Evolutionary conservation across 1,139 yeast species (phyloP), one percentile per base, ranked within the genome.

Genomic region (Lodderomyces elongisporus): DNA sequence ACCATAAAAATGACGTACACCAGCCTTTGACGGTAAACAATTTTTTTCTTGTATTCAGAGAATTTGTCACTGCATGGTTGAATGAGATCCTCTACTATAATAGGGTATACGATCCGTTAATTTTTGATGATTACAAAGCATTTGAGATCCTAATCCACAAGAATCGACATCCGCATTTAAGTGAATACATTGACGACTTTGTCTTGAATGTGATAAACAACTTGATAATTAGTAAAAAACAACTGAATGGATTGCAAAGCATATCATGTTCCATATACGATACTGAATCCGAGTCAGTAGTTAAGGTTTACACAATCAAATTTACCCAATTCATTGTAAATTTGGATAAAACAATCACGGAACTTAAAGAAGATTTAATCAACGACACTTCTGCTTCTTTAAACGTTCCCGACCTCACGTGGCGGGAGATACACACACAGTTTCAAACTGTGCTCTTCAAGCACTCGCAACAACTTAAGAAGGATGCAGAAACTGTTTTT

Each of bases 1-100:
- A n/a, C n/a, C n/a, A n/a, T n/a, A n/a, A n/a, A n/a, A 12, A 6
- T 15, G 26, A 13, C 14, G 14, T 7, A 13, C 7, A 7, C 7
- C 14, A 54, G 3, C 39, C 36, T n/a, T 25, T 38, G 27, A 59
- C 66, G 3, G 43, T 60, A 2, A 54, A 49, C 20, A 58, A 58
- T 28, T 45, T 67, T 7, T 33, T 66, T 8, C 35, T 48, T n/a
- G 45, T 61, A 2, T 43, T 67, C 5, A 57, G 61, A 25, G 78
- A 72, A 41, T 57, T 68, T 29, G 37, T 71, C 12, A 47, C 49
- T 7, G 65, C 60, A 1, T 67, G 70, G 63, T 45, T 70, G 14
- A 66, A 71, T 38, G 75, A 71, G 38, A 57, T 73, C 3, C 50
- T 74, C 35, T 72, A 65, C 46, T 54, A 67, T 40, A 64, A 72